A percentile compares a stretch with the other conserved stretches of the same genome.
Conservation (phyloP, 2,329 filamentous ascomycete genomes). For the Fusarium agapanthi region DNA sequence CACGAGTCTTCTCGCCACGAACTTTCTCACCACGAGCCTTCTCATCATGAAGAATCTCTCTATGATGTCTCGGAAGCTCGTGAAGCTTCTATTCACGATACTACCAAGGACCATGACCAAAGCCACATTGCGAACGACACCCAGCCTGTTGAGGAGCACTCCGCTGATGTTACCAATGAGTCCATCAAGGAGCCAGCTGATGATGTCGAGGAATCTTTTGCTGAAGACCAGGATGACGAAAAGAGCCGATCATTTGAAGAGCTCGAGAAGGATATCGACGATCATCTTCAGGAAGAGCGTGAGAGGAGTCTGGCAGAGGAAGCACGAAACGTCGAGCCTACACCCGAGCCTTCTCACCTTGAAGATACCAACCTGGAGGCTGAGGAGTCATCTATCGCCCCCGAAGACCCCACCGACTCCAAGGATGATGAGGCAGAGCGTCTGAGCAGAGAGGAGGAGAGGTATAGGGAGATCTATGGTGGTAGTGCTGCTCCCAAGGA, state of each 20-base stretch:
- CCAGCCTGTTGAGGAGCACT: conserved; percentile 3
- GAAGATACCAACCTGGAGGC: conserved; percentile 9
- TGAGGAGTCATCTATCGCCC: conserved; percentile 11
- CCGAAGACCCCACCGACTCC: background rate
- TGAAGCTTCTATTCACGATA: background rate
- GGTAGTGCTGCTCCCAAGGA: conserved; percentile 12
- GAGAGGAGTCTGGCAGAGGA: conserved; percentile 30
- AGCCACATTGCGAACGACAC: background rate
- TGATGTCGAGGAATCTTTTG: background rate
- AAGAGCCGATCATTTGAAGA: conserved; percentile 29
- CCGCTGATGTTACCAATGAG: conserved; percentile 9
- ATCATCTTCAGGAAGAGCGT: conserved; percentile 34
- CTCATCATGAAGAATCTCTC: background rate
- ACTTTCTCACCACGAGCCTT: background rate
- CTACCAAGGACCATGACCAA: background rate
- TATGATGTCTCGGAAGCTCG: background rate
- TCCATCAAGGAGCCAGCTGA: background rate
- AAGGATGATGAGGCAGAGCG: conserved; percentile 43
- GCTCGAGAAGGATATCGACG: conserved; percentile 33
- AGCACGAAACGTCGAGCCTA: background rate
- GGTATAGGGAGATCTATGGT: conserved; percentile 62
- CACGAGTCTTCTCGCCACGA: background rate
- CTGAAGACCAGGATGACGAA: background rate
- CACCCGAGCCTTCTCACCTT: conserved; percentile 28
- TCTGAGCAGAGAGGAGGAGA: conserved; percentile 57